phyloP scores from a whole-genome alignment of 2,329 filamentous ascomycete genomes.

The Stachybotrys elegans region DNA sequence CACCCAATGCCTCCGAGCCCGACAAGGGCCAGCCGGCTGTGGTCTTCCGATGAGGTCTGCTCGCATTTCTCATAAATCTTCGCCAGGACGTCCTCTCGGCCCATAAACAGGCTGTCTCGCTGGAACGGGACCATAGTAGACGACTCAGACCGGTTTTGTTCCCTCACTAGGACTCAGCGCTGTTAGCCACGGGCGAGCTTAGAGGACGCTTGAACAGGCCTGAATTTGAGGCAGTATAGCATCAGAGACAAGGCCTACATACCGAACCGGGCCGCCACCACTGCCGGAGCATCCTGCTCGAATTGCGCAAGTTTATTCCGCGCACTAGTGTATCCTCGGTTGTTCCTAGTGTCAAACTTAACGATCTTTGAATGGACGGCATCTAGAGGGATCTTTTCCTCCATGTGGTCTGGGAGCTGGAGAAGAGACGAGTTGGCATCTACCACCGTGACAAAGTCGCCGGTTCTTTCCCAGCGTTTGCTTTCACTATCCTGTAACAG shows the following conservation, averaged over 20 bases:
- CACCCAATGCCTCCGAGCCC: not conserved
- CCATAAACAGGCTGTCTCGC: not conserved
- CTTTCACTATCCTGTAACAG: not conserved
- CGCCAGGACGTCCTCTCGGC: not conserved
- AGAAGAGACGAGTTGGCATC: slow-evolving; percentile 1
- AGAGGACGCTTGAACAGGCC: not conserved
- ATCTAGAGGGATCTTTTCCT: slow-evolving; percentile 1
- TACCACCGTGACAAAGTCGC: not conserved
- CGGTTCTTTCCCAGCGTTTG: not conserved
- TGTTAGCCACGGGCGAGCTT: not conserved
- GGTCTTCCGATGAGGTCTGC: not conserved
- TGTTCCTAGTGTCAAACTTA: slow-evolving; percentile 1
- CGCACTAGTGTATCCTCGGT: slow-evolving; percentile 13
- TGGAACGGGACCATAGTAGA: not conserved
- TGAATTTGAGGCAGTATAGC: not conserved
- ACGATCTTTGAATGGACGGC: slow-evolving; percentile 3
- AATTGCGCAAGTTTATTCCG: not conserved
- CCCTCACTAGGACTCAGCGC: not conserved
- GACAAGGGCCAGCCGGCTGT: slow-evolving; percentile 1
- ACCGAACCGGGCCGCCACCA: not conserved
- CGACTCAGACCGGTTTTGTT: not conserved
- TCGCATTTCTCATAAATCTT: not conserved
- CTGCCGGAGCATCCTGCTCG: not conserved
- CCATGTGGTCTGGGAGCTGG: slow-evolving; percentile 2
- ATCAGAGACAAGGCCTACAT: not conserved